phyloP scores from a whole-genome alignment of 805 yeast genomes.

The Candida orba region DNA sequence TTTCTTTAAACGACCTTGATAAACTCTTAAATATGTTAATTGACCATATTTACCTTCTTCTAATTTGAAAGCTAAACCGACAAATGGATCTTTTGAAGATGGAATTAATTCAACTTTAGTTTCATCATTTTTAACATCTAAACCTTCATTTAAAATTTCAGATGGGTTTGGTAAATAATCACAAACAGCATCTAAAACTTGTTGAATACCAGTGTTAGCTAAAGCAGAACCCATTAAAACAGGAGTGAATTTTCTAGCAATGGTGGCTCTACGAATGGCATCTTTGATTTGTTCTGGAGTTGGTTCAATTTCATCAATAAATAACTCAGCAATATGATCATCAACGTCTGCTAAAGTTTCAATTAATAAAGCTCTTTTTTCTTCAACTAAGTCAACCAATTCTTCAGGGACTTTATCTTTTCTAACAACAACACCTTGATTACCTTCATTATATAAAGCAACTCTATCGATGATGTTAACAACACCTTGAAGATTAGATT shows the following conservation, averaged over 20 bases:
- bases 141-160: conserved; percentile 84
- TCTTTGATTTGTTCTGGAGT: conserved; percentile 71
- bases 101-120: conserved; percentile 70
- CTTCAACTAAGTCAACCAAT: conserved; percentile 75
- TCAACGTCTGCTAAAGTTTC: conserved; percentile 98
- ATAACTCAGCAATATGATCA: conserved; percentile 93
- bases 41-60: conserved; percentile 99
- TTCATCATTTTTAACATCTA: conserved; percentile 63
- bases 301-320: conserved; percentile 85
- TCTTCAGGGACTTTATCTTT: conserved; percentile 69
- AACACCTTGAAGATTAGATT: conserved; percentile 75
- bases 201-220: conserved; percentile 94
- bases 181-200: conserved; percentile 91
- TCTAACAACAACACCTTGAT: conserved; percentile 78
- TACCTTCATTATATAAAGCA: conserved; percentile 83
- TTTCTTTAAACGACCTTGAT: conserved; percentile 90
- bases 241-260: conserved; percentile 95
- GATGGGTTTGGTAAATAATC: conserved; percentile 95
- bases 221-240: conserved; percentile 99
- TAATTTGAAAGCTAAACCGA: conserved; percentile 96
- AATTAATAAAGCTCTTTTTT: conserved; percentile 76
- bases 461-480: conserved; percentile 87
- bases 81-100: conserved; percentile 69
- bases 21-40: conserved; percentile 91
- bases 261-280: conserved; percentile 92